Base-by-base conservation (phyloP, 2,329 filamentous ascomycete genomes). In the Rhynchosporium secalis region DNA sequence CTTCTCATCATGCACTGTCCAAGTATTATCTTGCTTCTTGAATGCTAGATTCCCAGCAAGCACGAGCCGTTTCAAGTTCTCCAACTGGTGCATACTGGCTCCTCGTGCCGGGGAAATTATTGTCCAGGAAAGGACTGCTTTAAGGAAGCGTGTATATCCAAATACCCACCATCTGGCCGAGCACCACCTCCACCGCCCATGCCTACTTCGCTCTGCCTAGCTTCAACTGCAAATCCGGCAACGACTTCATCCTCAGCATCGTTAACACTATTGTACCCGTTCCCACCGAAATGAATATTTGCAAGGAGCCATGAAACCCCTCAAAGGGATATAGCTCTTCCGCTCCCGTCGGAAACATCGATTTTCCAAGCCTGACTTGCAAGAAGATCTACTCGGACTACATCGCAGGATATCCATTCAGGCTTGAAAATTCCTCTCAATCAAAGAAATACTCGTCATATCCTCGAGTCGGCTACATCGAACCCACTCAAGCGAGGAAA, bases 281-380 rank as follows among this genome's bases (percentile, higher is more conserved):
- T 40, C 78, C 80, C 1, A 82, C 80, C 61, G 79, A 80, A 67
- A 64, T 61, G 26, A 71, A 71, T 47, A 78, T 85, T 69, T 85
- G 82, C 78, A 75, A 72, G 41, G 81, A 84, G 73, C 79, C 82
- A n/a, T 73, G 75, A 58, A 81, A 76, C 75, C 82, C 83, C 68
- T 81, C 82, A 72, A 83, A 81, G 68, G 86, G 85, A 58, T 94
- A 92, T 71, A 86, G 84, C 1, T 86, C 88, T 1, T 84, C 87
- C 41, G 86, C 78, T 56, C 78, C 80, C 2, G 80, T 84, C 15
- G 83, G 81, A 55, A 78, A 76, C 63, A 83, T 85, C 58, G 73
- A 76, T 28, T 74, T 85, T 58, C 83, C 82, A 51, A 73, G 82
- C 60, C 77, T 85, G 38, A 80, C 78, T 29, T 85, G 83, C 77